Conservation (phyloP, 441 rosid species). For the Cnidoscolus chayamansa region DNA sequence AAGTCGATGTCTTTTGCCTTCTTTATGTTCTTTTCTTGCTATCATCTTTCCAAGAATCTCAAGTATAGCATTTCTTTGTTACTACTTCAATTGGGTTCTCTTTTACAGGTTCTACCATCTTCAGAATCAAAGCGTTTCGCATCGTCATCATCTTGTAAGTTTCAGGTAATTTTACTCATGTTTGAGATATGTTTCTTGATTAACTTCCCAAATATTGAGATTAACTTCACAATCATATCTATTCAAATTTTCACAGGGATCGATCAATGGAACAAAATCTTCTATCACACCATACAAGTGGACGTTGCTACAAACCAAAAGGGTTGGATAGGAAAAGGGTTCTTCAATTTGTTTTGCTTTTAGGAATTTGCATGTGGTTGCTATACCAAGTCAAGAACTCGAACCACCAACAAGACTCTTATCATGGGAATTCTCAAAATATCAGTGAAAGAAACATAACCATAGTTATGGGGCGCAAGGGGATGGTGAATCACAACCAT, state of each 20-base stretch:
- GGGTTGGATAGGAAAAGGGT: conserved; percentile 1
- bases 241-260: background rate
- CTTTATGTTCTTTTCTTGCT: too few relatives aligned
- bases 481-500: background rate
- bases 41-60: background rate
- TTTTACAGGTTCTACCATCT: background rate
- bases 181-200: background rate
- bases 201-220: background rate
- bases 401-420: background rate
- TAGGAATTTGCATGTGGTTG: conserved; percentile 15
- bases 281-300: background rate
- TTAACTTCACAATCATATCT: too few relatives aligned
- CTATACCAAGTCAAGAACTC: conserved; percentile 1
- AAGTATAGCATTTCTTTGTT: background rate
- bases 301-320: background rate
- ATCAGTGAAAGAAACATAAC: background rate
- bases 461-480: conserved; percentile 9
- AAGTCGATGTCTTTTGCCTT: background rate
- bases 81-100: background rate
- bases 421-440: background rate
- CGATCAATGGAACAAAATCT: conserved; percentile 15
- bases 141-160: background rate
- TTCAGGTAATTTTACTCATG: background rate
- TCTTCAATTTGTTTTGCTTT: background rate
- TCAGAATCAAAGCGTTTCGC: background rate